phyloP scores from a whole-genome alignment of 2,329 filamentous ascomycete genomes.

The Phaeoacremonium minimum region DNA sequence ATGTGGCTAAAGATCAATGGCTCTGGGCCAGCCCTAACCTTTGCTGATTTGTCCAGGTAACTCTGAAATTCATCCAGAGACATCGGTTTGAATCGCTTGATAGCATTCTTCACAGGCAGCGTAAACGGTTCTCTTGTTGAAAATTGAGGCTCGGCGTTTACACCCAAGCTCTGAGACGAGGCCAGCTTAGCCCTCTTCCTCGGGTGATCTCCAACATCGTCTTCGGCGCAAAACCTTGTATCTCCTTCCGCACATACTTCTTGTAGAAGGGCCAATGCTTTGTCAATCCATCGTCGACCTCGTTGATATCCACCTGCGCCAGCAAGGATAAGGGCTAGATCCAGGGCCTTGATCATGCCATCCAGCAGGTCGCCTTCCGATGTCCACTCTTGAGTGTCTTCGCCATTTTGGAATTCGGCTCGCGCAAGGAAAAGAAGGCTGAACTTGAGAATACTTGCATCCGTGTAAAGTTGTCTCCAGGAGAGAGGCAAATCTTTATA shows the following conservation, averaged over 20 bases:
- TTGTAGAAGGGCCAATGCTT: constrained; percentile 40
- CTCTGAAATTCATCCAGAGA: constrained; percentile 57
- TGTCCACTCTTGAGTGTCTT: background rate
- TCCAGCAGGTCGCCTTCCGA: constrained; percentile 33
- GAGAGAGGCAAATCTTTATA: constrained; percentile 61
- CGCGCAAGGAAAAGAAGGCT: constrained; percentile 23
- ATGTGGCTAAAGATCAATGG: constrained; percentile 69
- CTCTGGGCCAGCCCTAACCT: constrained; percentile 29
- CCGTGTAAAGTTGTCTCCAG: constrained; percentile 70
- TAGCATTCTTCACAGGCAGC: constrained; percentile 34
- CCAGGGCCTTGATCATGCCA: constrained; percentile 60
- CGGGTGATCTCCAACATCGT: too few relatives aligned
- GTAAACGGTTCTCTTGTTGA: constrained; percentile 32
- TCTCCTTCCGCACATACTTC: constrained; percentile 17
- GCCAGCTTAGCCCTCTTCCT: too few relatives aligned
- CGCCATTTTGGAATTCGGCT: background rate
- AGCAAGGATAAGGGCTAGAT: constrained; percentile 72
- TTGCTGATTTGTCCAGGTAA: constrained; percentile 46
- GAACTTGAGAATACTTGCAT: constrained; percentile 63
- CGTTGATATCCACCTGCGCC: constrained; percentile 54
- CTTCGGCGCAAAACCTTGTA: constrained; percentile 1
- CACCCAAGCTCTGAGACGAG: too few relatives aligned
- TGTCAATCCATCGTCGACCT: constrained; percentile 46
- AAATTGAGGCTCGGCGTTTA: constrained; percentile 20
- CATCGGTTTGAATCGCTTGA: constrained; percentile 36